These are phyloP conservation scores for Didymella pinodella DNA, from an alignment of 2,329 filamentous ascomycete species.

Conservation along the genomic window DNA sequence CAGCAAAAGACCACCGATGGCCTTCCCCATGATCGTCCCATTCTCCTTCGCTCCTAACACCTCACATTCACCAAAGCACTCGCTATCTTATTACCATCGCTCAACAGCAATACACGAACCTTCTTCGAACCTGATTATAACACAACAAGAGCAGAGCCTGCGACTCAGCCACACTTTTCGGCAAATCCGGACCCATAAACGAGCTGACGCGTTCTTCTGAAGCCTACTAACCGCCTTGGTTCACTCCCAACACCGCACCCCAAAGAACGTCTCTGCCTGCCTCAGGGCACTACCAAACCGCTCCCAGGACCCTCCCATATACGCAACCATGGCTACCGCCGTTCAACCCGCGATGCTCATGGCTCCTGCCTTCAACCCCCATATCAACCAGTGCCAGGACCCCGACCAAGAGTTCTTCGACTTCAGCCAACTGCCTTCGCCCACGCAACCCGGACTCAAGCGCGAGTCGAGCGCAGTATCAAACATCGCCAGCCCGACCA, in stretches of 20 bases:
- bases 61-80: conserved; percentile 16
- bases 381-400: conserved; percentile 50
- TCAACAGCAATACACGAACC: conserved; percentile 1
- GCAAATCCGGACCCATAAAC: conserved; percentile 43
- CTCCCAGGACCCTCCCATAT: conserved; percentile 25
- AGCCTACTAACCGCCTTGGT: conserved; percentile 43
- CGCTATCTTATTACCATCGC: conserved; percentile 12
- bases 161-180: conserved; percentile 43
- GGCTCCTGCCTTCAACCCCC: conserved; percentile 44
- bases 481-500: conserved; percentile 63
- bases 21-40: conserved; percentile 15
- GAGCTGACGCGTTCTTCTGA: conserved; percentile 48
- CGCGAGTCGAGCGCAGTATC: conserved; percentile 62
- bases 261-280: conserved; percentile 38
- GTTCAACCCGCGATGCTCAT: conserved; percentile 49
- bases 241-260: conserved; percentile 32
- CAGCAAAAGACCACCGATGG: conserved; percentile 35
- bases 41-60: conserved; percentile 20
- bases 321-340: conserved; percentile 46
- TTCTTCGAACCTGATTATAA: not conserved
- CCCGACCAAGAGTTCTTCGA: conserved; percentile 55
- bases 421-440: conserved; percentile 68
- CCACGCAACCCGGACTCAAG: conserved; percentile 63
- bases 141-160: not conserved
- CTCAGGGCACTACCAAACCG: conserved; percentile 31